These are phyloP conservation scores for Hyphodiscus hymeniophilus DNA, from an alignment of 495 filamentous ascomycete species.

Conservation along the genomic window DNA sequence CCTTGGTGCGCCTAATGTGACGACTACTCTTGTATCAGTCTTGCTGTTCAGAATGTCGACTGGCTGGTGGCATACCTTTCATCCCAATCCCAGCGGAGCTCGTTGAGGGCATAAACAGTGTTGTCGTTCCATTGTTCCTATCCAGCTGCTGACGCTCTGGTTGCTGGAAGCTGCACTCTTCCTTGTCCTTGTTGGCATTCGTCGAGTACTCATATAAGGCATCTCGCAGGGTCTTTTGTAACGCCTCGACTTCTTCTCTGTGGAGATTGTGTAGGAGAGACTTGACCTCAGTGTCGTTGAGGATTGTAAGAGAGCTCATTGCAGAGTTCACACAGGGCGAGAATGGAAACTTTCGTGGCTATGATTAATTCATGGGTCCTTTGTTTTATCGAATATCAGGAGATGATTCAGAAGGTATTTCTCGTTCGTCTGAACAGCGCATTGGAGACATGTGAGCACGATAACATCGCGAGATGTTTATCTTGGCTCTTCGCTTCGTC, in stretches of 20 bases:
- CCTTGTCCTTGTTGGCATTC: constrained; percentile 38
- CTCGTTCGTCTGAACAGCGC: background rate
- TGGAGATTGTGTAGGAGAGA: constrained; percentile 63
- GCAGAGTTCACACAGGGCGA: background rate
- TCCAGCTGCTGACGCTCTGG: constrained; percentile 68
- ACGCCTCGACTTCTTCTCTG: constrained; percentile 53
- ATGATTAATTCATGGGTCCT: too few relatives aligned
- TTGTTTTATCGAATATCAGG: too few relatives aligned
- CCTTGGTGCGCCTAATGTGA: background rate
- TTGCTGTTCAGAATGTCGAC: background rate
- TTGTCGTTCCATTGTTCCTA: constrained; percentile 64
- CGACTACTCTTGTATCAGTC: background rate
- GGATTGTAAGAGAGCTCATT: constrained; percentile 37
- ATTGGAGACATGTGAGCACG: too few relatives aligned
- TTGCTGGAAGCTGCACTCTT: constrained; percentile 46
- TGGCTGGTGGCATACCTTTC: constrained; percentile 31
- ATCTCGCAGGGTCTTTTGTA: constrained; percentile 58
- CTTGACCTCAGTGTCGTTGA: constrained; percentile 63
- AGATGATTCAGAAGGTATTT: too few relatives aligned
- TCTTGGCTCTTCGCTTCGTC: background rate
- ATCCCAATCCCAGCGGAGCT: constrained; percentile 37
- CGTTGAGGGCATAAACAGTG: constrained; percentile 85
- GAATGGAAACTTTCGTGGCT: background rate
- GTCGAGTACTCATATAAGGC: constrained; percentile 80
- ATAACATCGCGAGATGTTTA: too few relatives aligned